Evolutionary conservation across 768 basidiomycete genomes (phyloP).

Genomic region (Zangia roseola): DNA sequence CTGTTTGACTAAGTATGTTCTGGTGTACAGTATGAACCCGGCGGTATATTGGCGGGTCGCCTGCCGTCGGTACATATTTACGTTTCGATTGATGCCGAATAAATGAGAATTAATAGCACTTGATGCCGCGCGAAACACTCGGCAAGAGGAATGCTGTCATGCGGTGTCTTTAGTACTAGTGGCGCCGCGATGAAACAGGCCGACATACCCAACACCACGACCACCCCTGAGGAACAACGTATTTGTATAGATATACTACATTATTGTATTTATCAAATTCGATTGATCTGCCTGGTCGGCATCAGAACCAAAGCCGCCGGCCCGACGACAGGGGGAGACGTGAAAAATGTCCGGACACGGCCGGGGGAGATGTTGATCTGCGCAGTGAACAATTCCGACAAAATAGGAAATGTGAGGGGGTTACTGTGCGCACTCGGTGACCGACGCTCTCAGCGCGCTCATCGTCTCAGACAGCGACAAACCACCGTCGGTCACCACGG

Average conservation of each 20-base stretch:
- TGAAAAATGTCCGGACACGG: conserved; percentile 25
- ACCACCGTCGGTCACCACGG: neutral
- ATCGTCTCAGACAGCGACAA: conserved; percentile 7
- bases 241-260: neutral
- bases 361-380: conserved; percentile 28
- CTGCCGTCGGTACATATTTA: conserved; percentile 29
- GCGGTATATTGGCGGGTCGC: neutral
- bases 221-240: conserved; percentile 1
- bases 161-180: neutral
- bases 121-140: neutral
- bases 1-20: conserved; percentile 84
- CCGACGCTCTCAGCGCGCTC: conserved; percentile 8
- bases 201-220: neutral
- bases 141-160: conserved; percentile 1
- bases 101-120: neutral
- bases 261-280: conserved; percentile 14
- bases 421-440: neutral
- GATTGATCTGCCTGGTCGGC: conserved; percentile 23
- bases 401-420: conserved; percentile 11
- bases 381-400: conserved; percentile 20
- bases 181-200: conserved; percentile 6
- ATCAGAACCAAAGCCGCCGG: conserved; percentile 34
- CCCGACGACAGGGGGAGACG: conserved; percentile 22
- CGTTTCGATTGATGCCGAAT: conserved; percentile 18
- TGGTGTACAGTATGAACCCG: conserved; percentile 1